Evolutionary conservation across 176 grass and related monocot species (phyloP), one percentile per base, ranked within the genome.

Genomic region (Tuctoria greenei): DNA sequence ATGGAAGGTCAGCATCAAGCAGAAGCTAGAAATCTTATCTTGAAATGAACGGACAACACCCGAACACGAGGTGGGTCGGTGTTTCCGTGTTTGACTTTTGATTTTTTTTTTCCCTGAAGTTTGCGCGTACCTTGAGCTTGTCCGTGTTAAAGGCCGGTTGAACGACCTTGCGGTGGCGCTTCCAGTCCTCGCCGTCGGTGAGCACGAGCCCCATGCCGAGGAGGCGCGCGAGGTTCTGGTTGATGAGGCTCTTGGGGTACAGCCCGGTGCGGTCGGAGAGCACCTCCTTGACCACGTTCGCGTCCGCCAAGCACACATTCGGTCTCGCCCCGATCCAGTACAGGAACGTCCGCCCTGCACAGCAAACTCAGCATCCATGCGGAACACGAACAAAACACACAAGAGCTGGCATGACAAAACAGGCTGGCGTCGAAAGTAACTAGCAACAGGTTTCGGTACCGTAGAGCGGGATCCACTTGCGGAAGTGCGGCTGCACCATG

Each of bases 101-200:
- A 24, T 8, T 56, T 24, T 8, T 23, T 8, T 8, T 56, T 56
- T 56, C n/a, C n/a, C 0, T 0, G 21, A 25, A 8, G 52, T 26
- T 13, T 0, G 0, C 7, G 5, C 10, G 64, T 67, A 83, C 86
- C 90, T 93, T 93, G 76, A 93, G 86, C 61, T 89, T 89, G 67
- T 93, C 83, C 24, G 76, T 74, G 79, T 82, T 73, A 83, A 93
- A 93, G 35, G 86, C 90, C 18, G 90, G 90, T 54, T 86, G 87
- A 20, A 93, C 66, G 3, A 86, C 79, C 69, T 78, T 89, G 34
- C 63, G 68, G 69, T 93, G 90, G 13, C 90, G 83, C 10, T 74
- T 67, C 90, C 90, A 93, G 11, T 87, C 84, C 10, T 88, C 59
- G 24, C 90, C 87, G 71, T 89, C n/a, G 0, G 58, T 15, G 18